Conservation (phyloP, 129 eudicot genomes). For the Saposhnikovia divaricata region DNA sequence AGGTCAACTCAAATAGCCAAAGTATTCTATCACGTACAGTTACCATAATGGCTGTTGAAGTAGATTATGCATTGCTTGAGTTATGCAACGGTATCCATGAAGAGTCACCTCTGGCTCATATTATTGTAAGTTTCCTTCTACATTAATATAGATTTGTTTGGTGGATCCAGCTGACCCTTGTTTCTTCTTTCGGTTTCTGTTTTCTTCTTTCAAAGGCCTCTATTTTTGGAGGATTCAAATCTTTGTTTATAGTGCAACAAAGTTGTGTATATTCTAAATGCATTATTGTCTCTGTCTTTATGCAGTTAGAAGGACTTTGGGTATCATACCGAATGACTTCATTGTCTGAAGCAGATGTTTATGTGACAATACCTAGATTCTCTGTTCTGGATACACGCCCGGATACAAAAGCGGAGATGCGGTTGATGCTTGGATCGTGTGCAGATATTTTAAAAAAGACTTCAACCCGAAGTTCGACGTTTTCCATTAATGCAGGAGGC, state of each 20-base stretch:
- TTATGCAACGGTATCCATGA: slow-evolving; percentile 73
- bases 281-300: background rate
- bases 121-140: slow-evolving; percentile 52
- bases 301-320: slow-evolving; percentile 95
- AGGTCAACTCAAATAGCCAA: slow-evolving; percentile 89
- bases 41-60: slow-evolving; percentile 56
- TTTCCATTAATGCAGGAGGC: slow-evolving; percentile 22
- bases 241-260: background rate
- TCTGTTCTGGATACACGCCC: slow-evolving; percentile 79
- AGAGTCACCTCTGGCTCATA: slow-evolving; percentile 70
- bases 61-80: slow-evolving; percentile 81
- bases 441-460: slow-evolving; percentile 55
- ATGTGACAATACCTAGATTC: slow-evolving; percentile 72
- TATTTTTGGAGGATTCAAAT: background rate
- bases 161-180: background rate
- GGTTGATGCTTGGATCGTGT: slow-evolving; percentile 89
- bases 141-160: background rate
- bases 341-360: slow-evolving; percentile 82
- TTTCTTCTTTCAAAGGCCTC: background rate
- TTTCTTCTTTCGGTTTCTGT: background rate
- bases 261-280: background rate
- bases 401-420: slow-evolving; percentile 87
- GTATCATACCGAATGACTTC: slow-evolving; percentile 85
- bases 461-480: slow-evolving; percentile 15
- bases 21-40: slow-evolving; percentile 76